phyloP scores from a whole-genome alignment of 305 asterid species.

The Fraxinus nigra region DNA sequence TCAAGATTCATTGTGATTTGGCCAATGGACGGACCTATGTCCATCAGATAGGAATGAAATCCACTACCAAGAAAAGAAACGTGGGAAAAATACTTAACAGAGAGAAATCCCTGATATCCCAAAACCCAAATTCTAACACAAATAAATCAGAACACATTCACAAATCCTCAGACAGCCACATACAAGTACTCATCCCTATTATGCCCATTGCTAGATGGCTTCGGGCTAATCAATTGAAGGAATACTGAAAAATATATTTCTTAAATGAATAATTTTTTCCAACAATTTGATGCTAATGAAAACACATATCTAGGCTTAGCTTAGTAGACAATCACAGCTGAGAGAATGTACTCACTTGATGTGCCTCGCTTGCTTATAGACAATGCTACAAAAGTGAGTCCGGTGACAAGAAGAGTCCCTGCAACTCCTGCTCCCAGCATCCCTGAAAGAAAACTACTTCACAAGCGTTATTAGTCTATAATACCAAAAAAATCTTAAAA shows the following conservation, averaged over 20 bases:
- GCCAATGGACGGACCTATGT: background rate
- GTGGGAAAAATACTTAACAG: background rate
- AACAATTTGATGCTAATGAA: background rate
- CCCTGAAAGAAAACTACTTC: slow-evolving; percentile 74
- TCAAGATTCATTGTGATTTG: background rate
- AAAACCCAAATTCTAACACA: background rate
- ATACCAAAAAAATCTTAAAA: background rate
- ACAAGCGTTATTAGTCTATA: slow-evolving; percentile 57
- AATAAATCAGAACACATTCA: background rate
- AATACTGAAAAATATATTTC: background rate
- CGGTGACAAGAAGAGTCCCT: slow-evolving; percentile 68
- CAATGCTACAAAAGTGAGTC: slow-evolving; percentile 66
- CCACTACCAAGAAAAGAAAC: background rate
- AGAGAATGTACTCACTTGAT: slow-evolving; percentile 48
- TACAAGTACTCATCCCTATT: background rate
- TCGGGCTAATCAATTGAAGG: background rate
- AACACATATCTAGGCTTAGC: background rate
- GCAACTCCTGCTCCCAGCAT: slow-evolving; percentile 74
- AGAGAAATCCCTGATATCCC: background rate
- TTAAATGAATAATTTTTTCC: background rate
- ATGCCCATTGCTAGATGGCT: background rate
- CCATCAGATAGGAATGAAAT: background rate
- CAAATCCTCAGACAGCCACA: background rate
- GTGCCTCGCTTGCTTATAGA: slow-evolving; percentile 54
- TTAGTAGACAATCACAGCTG: background rate